Evolutionary conservation across 1,284 basidiomycete species (phyloP).

Genomic region (Fomitopsis schrenkii): DNA sequence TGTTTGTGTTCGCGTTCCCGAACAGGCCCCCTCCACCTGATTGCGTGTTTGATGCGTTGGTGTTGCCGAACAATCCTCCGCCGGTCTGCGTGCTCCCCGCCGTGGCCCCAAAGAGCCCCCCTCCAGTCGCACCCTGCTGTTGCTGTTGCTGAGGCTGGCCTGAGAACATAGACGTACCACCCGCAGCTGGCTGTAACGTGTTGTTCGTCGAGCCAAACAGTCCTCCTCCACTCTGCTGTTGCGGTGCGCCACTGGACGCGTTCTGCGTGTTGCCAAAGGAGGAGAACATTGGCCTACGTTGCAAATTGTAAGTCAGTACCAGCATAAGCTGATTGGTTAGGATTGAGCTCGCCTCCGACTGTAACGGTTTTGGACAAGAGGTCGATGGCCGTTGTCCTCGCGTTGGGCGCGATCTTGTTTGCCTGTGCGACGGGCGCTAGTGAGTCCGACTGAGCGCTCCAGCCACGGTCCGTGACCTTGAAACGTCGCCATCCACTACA

Average conservation of each 20-base stretch:
- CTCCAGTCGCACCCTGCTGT: constrained; percentile 4
- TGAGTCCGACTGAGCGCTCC: too few species aligned
- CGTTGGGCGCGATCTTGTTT: not conserved
- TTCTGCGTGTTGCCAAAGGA: not conserved
- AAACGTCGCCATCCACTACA: too few species aligned
- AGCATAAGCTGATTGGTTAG: too few species aligned
- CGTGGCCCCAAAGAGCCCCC: constrained; percentile 17
- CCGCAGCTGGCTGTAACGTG: constrained; percentile 4
- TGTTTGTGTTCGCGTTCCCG: not conserved
- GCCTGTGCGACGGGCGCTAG: not conserved
- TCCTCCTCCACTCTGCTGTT: not conserved
- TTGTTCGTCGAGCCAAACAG: constrained; percentile 3
- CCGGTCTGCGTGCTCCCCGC: not conserved
- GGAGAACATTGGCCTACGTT: not conserved
- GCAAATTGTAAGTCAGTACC: not conserved
- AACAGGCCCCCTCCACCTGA: constrained; percentile 22
- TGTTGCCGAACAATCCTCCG: constrained; percentile 11
- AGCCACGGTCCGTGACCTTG: too few species aligned
- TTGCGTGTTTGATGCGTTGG: constrained; percentile 5
- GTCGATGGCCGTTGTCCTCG: too few species aligned
- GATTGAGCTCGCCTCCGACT: not conserved
- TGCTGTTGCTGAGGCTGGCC: constrained; percentile 5
- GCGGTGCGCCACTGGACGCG: not conserved
- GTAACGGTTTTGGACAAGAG: not conserved
- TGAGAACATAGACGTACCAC: constrained; percentile 22